Conservation (phyloP, 768 basidiomycete genomes). For the Pleurotus eryngii region DNA sequence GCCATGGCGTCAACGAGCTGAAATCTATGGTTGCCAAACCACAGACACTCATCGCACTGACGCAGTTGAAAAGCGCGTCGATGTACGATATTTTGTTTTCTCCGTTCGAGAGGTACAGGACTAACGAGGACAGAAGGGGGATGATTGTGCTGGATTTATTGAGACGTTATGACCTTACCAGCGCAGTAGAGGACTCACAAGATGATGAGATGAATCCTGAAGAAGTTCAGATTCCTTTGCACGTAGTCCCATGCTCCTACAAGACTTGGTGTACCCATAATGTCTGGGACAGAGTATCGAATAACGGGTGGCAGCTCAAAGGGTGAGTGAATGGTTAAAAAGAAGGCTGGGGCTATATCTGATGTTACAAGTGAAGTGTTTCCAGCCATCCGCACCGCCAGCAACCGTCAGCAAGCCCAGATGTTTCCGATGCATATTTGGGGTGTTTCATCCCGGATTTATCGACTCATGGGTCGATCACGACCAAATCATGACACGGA, state of each 20-base stretch:
- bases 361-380: too few relatives aligned
- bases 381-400: too few relatives aligned
- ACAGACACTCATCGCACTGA: constrained; percentile 77
- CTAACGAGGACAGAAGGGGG: constrained; percentile 75
- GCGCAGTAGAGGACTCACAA: constrained; percentile 42
- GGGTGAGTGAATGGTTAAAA: too few relatives aligned
- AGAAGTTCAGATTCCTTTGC: constrained; percentile 5
- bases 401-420: too few relatives aligned
- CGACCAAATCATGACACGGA: background rate
- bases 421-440: too few relatives aligned
- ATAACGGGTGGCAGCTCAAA: too few relatives aligned
- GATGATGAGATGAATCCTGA: constrained; percentile 52
- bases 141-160: constrained; percentile 59
- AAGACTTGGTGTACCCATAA: background rate
- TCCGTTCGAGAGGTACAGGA: constrained; percentile 85
- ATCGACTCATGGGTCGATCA: too few relatives aligned
- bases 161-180: constrained; percentile 6
- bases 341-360: too few relatives aligned
- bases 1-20: constrained; percentile 64
- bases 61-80: constrained; percentile 74
- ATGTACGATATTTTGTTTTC: constrained; percentile 65
- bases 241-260: constrained; percentile 3
- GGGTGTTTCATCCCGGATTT: too few relatives aligned
- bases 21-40: constrained; percentile 69
- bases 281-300: too few relatives aligned